Evolutionary conservation across 2,329 filamentous ascomycete genomes (phyloP), one percentile per base, ranked within the genome.

Genomic region (Chaetomiaceae sp.): DNA sequence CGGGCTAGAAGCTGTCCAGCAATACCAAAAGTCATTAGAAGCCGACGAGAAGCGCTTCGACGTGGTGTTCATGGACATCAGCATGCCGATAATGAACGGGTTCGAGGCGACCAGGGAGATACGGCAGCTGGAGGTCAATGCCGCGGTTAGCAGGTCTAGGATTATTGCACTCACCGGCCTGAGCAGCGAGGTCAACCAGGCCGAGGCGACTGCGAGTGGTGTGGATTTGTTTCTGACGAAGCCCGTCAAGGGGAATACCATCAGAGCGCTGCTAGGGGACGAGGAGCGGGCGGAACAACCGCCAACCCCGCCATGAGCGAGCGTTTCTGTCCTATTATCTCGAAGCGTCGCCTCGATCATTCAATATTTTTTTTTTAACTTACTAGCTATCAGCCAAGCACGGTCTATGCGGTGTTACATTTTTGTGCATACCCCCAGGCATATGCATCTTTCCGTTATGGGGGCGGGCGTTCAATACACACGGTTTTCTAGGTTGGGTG

Each of bases 151-250:
- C 4, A 43, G 50, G 14, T 53, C 51, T 51, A 58, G 52, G 38
- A 49, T 78, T 23, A 73, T 77, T 13, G 75, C 75, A 0, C 61
- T 78, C 4, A 76, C 75, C 0, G 75, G 75, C 0, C 65, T 76
- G 2, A 74, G 71, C 1, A 73, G 71, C 48, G 67, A 69, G 0
- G 66, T 67, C 20, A 73, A 71, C 11, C 68, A 73, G 42, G 69
- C 73, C 50, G 74, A 77, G 55, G 75, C 75, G 0, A 70, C 73
- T 38, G 71, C 68, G 10, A 71, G 68, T 43, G 75, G 75, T 0
- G 5, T 75, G 16, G 73, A 77, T 58, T 49, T 75, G 4, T 77
- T 76, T 53, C 57, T 77, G 44, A 75, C 75, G 41, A 78, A 78
- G 59, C 75, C 75, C 1, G 72, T 78, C 16, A 62, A 68, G 10